Evolutionary conservation across 169 alveolate genomes (phyloP).

Genomic region (Amoebophrya sp.): DNA sequence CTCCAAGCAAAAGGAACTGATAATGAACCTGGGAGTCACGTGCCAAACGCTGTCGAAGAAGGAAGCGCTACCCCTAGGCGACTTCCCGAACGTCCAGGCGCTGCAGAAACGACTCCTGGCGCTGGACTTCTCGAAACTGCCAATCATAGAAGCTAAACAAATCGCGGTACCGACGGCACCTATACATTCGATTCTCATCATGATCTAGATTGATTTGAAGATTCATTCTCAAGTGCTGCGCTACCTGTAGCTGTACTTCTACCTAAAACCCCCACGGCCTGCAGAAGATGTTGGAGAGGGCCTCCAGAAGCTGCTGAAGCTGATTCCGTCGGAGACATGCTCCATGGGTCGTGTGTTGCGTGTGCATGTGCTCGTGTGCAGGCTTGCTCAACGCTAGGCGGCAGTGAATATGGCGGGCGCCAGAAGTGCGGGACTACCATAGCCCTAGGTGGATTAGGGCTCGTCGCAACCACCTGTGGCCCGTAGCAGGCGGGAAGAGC

Average conservation of each 20-base stretch:
- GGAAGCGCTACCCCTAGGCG: slow-evolving; percentile 9
- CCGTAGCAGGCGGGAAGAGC: too few relatives aligned
- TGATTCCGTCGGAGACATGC: neutral
- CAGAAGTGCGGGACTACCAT: too few relatives aligned
- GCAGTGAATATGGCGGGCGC: too few relatives aligned
- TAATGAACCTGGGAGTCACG: neutral
- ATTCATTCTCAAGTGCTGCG: neutral
- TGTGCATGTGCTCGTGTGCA: too few relatives aligned
- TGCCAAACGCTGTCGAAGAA: slow-evolving; percentile 8
- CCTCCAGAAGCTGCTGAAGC: neutral
- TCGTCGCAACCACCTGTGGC: too few relatives aligned
- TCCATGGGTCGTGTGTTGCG: too few relatives aligned
- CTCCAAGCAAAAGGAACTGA: neutral
- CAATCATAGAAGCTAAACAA: neutral
- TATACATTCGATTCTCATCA: too few relatives aligned
- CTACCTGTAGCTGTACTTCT: neutral
- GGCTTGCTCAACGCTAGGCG: too few relatives aligned
- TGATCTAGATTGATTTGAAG: too few relatives aligned
- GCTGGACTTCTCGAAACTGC: neutral
- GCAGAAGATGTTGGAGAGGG: neutral
- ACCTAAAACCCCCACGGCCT: neutral
- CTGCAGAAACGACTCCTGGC: neutral
- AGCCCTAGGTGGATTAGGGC: too few relatives aligned
- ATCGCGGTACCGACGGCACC: neutral
- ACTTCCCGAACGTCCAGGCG: slow-evolving; percentile 22